Conservation (phyloP, 2,329 filamentous ascomycete genomes). For the Paraphaeosphaeria minitans region DNA sequence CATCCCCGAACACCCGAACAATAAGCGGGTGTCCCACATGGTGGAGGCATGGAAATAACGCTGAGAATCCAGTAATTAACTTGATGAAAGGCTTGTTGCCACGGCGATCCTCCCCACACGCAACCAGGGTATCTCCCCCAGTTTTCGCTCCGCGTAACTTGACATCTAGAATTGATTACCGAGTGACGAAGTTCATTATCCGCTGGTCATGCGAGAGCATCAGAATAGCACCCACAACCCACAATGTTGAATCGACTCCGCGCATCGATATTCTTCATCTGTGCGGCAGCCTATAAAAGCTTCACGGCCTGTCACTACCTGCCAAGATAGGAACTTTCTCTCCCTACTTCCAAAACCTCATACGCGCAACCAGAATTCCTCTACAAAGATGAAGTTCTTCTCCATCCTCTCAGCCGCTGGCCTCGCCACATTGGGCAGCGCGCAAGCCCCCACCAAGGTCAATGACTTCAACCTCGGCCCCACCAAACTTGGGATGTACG, state of each 20-base stretch:
- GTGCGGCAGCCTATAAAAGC: neutral
- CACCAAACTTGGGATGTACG: conserved; percentile 57
- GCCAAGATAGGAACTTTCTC: neutral
- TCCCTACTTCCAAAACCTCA: neutral
- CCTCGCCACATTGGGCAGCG: conserved; percentile 12
- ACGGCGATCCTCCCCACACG: conserved; percentile 8
- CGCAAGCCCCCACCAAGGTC: conserved; percentile 39
- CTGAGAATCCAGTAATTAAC: conserved; percentile 3
- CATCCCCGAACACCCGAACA: conserved; percentile 8
- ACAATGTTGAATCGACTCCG: neutral
- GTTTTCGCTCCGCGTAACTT: neutral
- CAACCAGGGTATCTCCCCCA: conserved; percentile 1
- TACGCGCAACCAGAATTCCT: neutral
- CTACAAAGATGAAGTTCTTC: conserved; percentile 7
- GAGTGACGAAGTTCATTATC: conserved; percentile 10
- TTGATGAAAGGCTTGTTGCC: neutral
- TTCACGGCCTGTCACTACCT: neutral
- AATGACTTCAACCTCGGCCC: conserved; percentile 52
- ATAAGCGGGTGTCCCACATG: neutral
- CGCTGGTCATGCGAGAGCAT: conserved; percentile 3
- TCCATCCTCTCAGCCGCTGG: conserved; percentile 6
- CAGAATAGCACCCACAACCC: neutral
- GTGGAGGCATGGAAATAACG: neutral
- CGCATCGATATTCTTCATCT: neutral
- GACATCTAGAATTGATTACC: conserved; percentile 10